These are phyloP conservation scores for Scedosporium aurantiacum DNA, from an alignment of 2,329 filamentous ascomycete genomes.

Conservation along the genomic window DNA sequence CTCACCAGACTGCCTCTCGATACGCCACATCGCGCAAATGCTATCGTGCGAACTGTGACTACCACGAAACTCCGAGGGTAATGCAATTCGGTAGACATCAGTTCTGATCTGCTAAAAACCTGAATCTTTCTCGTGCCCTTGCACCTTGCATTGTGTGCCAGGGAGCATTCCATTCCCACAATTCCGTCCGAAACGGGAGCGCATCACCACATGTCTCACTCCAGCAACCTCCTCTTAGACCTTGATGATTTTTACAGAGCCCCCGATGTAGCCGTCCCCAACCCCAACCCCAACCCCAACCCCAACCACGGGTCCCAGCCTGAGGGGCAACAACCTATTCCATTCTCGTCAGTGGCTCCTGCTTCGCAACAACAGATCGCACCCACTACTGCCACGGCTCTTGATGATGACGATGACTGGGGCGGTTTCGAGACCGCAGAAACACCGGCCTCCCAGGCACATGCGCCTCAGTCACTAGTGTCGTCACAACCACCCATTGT, in stretches of 20 bases:
- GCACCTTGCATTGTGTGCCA: too few species aligned
- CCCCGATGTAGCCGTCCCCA: conserved; percentile 14
- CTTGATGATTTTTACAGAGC: conserved; percentile 40
- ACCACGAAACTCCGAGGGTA: too few species aligned
- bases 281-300: neutral
- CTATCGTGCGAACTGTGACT: too few species aligned
- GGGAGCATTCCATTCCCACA: too few species aligned
- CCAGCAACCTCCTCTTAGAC: conserved; percentile 54
- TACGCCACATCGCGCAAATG: too few species aligned
- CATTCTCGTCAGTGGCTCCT: conserved; percentile 7
- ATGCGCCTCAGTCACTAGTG: neutral
- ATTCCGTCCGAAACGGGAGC: neutral
- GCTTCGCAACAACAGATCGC: neutral
- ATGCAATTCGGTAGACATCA: too few species aligned
- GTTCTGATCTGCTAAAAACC: too few species aligned
- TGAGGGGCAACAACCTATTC: conserved; percentile 14
- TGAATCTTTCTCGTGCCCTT: too few species aligned
- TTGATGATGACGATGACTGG: conserved; percentile 50
- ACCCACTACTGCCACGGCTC: neutral
- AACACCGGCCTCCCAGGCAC: conserved; percentile 12
- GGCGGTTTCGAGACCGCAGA: conserved; percentile 55
- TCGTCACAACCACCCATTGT: conserved; percentile 1
- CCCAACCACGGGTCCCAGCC: conserved; percentile 6
- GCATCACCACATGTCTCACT: conserved; percentile 32
- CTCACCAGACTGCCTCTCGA: too few species aligned